Evolutionary conservation across 345 rosid genomes (phyloP), one percentile per base, ranked within the genome.

Genomic region (Syzygium oleosum): DNA sequence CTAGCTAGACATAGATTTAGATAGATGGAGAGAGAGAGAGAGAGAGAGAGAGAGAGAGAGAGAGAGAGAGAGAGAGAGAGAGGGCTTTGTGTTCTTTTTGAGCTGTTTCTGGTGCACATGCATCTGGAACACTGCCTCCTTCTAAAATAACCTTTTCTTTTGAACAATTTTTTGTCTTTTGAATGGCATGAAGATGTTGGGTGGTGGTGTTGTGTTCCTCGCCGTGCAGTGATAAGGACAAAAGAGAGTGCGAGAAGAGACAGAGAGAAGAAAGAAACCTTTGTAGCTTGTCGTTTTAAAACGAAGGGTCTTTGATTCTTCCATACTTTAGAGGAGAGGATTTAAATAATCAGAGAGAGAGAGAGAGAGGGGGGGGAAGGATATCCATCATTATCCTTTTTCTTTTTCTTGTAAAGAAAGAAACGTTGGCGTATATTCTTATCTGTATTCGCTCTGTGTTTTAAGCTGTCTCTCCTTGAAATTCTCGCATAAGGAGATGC

Each of bases 161-260:
- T 73, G 49, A 73, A 41, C 25, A 38, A 38, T 73, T 38, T 38
- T 19, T 41, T 73, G 83, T 73, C 83, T 73, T 73, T 73, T 73
- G 38, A 73, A 38, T 73, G 83, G 83, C 83, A 19, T 38, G 83
- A 19, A 73, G 83, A 73, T 38, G 83, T 38, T 34, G 83, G 49
- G 83, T 52, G 59, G 46, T 52, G 52, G 55, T 52, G 59, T 61
- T 43, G 56, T 86, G 87, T 86, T 86, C 87, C 84, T 86, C 84
- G 87, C 54, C 79, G 54, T n/a, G 63, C 91, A 92, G 86, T 59
- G 92, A 89, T 88, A 73, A 58, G 87, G 95, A 94, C 94, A 92
- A 94, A 92, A 90, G 91, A 91, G 90, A 90, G 91, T 79, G 91
- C 87, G 29, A 90, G 92, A 92, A 92, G 91, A 88, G 94, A 93